Conservation (phyloP, 257 asterid species). For the Leonotis leonurus region DNA sequence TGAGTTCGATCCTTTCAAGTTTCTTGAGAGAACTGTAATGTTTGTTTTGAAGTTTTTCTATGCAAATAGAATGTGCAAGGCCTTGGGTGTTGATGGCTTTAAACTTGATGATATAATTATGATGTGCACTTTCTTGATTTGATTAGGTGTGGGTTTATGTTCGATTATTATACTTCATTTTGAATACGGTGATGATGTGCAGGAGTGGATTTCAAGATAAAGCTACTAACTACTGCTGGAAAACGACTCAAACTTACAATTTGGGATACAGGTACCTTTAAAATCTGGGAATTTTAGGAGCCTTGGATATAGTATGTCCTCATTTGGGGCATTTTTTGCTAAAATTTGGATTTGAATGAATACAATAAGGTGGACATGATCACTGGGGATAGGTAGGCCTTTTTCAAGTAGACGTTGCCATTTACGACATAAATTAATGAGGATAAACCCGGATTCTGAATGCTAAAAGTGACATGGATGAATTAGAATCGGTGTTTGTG, state of each 20-base stretch:
- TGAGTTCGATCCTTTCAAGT: not conserved
- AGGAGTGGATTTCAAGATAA: constrained; percentile 96
- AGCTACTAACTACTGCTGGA: constrained; percentile 58
- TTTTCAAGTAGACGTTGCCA: not conserved
- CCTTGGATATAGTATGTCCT: not conserved
- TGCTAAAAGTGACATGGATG: not conserved
- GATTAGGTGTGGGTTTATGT: not conserved
- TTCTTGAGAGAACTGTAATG: not conserved
- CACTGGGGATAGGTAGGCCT: not conserved
- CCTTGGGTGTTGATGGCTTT: not conserved
- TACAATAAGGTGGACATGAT: not conserved
- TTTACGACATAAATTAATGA: not conserved
- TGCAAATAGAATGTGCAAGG: not conserved
- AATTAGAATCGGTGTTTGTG: not conserved
- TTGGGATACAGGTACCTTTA: constrained; percentile 74
- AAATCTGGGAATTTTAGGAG: not conserved
- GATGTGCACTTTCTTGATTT: constrained; percentile 1
- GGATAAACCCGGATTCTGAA: too few species aligned
- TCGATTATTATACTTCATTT: constrained; percentile 8
- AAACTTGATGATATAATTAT: too few species aligned
- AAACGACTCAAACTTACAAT: constrained; percentile 77
- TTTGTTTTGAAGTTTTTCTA: not conserved
- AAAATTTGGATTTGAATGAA: not conserved
- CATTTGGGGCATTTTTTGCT: not conserved
- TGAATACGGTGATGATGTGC: not conserved